These are phyloP conservation scores for Podosphaera fusca DNA, from an alignment of 2,329 filamentous ascomycete genomes.

Conservation along the genomic window DNA sequence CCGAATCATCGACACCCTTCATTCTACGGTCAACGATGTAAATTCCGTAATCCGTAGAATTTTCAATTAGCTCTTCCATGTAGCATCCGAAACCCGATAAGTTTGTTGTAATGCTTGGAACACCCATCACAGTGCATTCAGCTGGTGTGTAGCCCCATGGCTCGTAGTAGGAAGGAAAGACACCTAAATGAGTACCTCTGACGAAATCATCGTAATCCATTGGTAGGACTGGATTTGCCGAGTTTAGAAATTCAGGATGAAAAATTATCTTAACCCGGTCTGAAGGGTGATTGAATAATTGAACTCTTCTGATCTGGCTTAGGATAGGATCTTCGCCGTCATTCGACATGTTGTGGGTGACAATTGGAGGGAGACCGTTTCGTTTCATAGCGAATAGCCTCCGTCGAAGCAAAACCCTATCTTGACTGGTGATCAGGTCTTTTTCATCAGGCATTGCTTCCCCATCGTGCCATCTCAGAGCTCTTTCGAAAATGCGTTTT, in stretches of 20 bases:
- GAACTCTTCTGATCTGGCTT: constrained; percentile 85
- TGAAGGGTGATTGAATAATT: constrained; percentile 86
- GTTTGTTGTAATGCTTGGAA: constrained; percentile 95
- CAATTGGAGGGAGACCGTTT: constrained; percentile 70
- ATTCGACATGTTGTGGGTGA: constrained; percentile 97
- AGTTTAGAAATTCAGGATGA: constrained; percentile 94
- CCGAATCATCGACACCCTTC: constrained; percentile 92
- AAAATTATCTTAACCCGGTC: constrained; percentile 96
- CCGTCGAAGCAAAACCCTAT: constrained; percentile 76
- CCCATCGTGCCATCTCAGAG: constrained; percentile 86
- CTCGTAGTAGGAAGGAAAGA: constrained; percentile 97
- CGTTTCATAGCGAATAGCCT: constrained; percentile 95
- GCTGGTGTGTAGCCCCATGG: constrained; percentile 98
- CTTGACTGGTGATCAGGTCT: constrained; percentile 76
- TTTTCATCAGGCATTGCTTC: constrained; percentile 88
- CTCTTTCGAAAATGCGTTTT: constrained; percentile 82
- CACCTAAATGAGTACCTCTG: constrained; percentile 79
- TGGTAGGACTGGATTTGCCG: constrained; percentile 79
- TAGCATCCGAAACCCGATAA: constrained; percentile 95
- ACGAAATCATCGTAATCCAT: constrained; percentile 98
- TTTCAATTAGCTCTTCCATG: constrained; percentile 98
- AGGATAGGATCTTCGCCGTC: constrained; percentile 82
- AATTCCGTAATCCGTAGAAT: constrained; percentile 92
- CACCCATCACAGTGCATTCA: constrained; percentile 97
- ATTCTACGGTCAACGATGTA: constrained; percentile 92